Base-by-base conservation (phyloP, 169 alveolate genomes). In the Plasmodium gallinaceum region DNA sequence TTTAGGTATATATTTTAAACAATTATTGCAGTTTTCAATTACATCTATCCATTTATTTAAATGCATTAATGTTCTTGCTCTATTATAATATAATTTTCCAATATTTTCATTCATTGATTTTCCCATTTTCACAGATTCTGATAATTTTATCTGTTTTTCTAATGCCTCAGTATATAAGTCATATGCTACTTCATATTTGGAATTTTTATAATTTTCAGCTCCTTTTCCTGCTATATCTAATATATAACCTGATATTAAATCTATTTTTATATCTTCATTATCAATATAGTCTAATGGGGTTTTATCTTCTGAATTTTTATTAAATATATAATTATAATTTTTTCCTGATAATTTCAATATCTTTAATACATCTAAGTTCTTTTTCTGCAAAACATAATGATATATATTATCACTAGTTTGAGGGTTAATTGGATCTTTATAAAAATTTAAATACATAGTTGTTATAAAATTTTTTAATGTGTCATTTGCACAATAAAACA, bases 21-120 rank as follows among this genome's bases (percentile, higher is more conserved):
- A 94, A 37, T 90, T 86, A 61, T 92, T 94, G 57, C 96, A 94
- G 45, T 90, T 78, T 18, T 92, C 95, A 20, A 94, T 85, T n/a
- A 93, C 78, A 58, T 90, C 95, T 14, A 89, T 88, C 96, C 96
- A 94, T 45, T 92, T 65, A 61, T 92, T 88, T 18, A 94, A 75
- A 74, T 94, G 96, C 92, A 94, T 90, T 57, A 94, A 90, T 0
- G 94, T 89, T 32, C 96, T 52, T 10, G 95, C 96, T 90, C 92
- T 92, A 86, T 94, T 94, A 74, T 94, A 94, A 65, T 90, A 92
- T 16, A 94, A 74, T 70, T 94, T 94, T 12, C 96, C 96, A 48
- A 94, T 64, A 83, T 92, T 94, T 37, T 78, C 90, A 66, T 91
- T 88, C 76, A 85, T 75, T 1, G 93, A 62, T 88, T 70, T 83